A percentile compares a stretch with the other conserved stretches of the same genome.
Evolutionary conservation across 495 filamentous ascomycete species (phyloP).

Genomic region (Hypoxylon cercidicola): DNA sequence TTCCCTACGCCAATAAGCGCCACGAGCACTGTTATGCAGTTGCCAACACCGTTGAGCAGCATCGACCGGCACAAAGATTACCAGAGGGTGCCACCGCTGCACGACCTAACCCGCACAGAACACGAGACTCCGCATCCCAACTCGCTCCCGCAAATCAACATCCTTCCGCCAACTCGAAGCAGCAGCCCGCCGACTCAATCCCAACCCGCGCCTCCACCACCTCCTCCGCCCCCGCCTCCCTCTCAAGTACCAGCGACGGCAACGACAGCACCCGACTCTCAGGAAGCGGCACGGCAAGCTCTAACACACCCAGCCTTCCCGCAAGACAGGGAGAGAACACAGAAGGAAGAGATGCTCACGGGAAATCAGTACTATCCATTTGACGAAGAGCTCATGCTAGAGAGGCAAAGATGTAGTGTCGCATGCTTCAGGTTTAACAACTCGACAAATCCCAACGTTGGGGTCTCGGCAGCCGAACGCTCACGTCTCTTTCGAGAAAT

Average conservation of each 20-base stretch:
- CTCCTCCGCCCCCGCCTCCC: slow-evolving; percentile 46
- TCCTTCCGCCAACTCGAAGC: slow-evolving; percentile 60
- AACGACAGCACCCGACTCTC: slow-evolving; percentile 54
- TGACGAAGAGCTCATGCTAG: slow-evolving; percentile 79
- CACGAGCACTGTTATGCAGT: slow-evolving; percentile 56
- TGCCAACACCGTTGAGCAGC: slow-evolving; percentile 50
- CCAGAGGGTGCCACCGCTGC: slow-evolving; percentile 63
- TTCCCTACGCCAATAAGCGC: slow-evolving; percentile 67
- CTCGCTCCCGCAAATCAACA: slow-evolving; percentile 54
- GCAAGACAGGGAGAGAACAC: slow-evolving; percentile 62
- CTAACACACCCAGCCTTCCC: slow-evolving; percentile 62
- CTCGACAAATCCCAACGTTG: slow-evolving; percentile 79
- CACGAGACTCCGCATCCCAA: slow-evolving; percentile 49
- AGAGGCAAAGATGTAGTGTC: slow-evolving; percentile 85
- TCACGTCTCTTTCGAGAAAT: slow-evolving; percentile 83
- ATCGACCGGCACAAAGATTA: slow-evolving; percentile 59
- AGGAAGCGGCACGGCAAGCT: slow-evolving; percentile 69
- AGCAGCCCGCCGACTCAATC: slow-evolving; percentile 52
- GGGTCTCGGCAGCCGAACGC: slow-evolving; percentile 80
- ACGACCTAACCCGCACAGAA: slow-evolving; percentile 63
- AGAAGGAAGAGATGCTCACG: slow-evolving; percentile 94
- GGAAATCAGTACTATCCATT: slow-evolving; percentile 84
- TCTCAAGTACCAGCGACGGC: slow-evolving; percentile 29
- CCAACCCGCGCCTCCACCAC: slow-evolving; percentile 41
- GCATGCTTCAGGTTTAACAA: slow-evolving; percentile 92